A percentile compares a stretch with the other conserved stretches of the same genome.
phyloP scores from a whole-genome alignment of 2,329 filamentous ascomycete species.

The Incumbomyces delicatus region DNA sequence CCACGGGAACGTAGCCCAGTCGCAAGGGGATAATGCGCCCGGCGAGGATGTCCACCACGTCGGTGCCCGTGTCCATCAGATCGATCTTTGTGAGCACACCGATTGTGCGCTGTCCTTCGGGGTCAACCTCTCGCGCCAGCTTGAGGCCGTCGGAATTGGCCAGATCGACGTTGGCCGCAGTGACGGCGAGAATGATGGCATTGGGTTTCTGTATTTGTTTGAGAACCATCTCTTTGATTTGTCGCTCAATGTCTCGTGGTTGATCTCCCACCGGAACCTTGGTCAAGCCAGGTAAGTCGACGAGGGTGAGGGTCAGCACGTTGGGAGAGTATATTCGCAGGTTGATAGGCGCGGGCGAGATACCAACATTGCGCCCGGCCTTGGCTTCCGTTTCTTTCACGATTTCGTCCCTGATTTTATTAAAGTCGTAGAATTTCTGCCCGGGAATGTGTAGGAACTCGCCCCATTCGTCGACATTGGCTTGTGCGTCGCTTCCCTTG shows the following conservation, averaged over 20 bases:
- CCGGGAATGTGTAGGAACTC: constrained; percentile 97
- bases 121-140: constrained; percentile 90
- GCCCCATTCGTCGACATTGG: constrained; percentile 93
- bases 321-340: constrained; percentile 97
- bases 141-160: constrained; percentile 98
- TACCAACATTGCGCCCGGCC: constrained; percentile 90
- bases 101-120: constrained; percentile 93
- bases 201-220: constrained; percentile 99
- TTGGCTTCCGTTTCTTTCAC: constrained; percentile 92
- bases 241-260: constrained; percentile 88
- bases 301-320: constrained; percentile 89
- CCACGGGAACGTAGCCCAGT: constrained; percentile 91
- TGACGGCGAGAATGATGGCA: constrained; percentile 94
- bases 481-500: constrained; percentile 66
- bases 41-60: constrained; percentile 96
- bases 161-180: constrained; percentile 92
- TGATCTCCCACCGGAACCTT: constrained; percentile 96
- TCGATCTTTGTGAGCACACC: constrained; percentile 98
- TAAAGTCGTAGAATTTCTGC: constrained; percentile 96
- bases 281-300: constrained; percentile 91
- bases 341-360: constrained; percentile 94
- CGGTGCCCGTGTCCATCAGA: constrained; percentile 96
- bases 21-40: constrained; percentile 93
- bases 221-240: constrained; percentile 95
- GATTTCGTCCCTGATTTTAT: constrained; percentile 97